These are phyloP conservation scores for Styphnolobium japonicum DNA, from an alignment of 306 rosid genomes.

Conservation along the genomic window DNA sequence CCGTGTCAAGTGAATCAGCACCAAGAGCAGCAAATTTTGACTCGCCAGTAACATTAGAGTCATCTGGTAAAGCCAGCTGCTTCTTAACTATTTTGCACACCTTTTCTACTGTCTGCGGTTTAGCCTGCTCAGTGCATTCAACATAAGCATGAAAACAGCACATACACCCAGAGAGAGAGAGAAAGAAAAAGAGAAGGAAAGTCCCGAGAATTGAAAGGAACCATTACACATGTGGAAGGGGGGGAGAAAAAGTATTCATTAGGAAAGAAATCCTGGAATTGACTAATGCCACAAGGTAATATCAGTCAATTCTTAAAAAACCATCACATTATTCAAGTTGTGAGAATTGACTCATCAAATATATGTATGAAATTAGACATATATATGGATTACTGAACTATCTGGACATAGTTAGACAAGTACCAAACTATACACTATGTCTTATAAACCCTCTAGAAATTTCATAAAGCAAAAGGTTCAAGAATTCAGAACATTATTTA, in stretches of 20 bases:
- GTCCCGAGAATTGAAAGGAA: background rate
- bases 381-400: background rate
- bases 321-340: background rate
- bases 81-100: slow-evolving; percentile 66
- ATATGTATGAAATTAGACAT: background rate
- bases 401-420: background rate
- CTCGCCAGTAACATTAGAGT: slow-evolving; percentile 46
- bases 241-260: background rate
- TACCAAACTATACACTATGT: background rate
- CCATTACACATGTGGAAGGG: background rate
- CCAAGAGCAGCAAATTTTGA: slow-evolving; percentile 71
- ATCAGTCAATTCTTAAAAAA: background rate
- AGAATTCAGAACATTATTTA: background rate
- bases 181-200: background rate
- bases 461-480: background rate
- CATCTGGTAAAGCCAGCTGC: slow-evolving; percentile 67
- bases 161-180: background rate
- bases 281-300: background rate
- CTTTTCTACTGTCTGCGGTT: slow-evolving; percentile 61
- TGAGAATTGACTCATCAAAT: background rate
- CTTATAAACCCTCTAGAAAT: background rate
- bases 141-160: background rate
- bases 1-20: slow-evolving; percentile 92
- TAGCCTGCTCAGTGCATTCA: slow-evolving; percentile 54
- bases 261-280: background rate